Evolutionary conservation across 257 asterid genomes (phyloP), one percentile per base, ranked within the genome.

Genomic region (Solanum appendiculatum): DNA sequence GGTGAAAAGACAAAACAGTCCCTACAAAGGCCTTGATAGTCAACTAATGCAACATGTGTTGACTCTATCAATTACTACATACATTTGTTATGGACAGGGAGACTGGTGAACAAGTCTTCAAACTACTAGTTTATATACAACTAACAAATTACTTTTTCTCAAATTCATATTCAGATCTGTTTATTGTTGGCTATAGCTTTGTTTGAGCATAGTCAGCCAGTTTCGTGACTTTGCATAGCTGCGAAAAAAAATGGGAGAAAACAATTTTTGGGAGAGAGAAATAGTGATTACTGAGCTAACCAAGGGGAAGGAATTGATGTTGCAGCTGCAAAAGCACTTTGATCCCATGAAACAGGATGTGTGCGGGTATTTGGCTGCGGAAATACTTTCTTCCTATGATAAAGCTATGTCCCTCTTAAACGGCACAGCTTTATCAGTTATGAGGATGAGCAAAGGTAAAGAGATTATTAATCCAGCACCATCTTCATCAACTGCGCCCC

Each of bases 371-470:
- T 86, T 92, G 60, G 13, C 90, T 48, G 85, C 77, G 18, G 85
- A 89, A n/a, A 86, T 91, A 21, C 87, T 92, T 56, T 89, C 89
- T 72, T 89, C 89, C 3, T 91, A 86, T 69, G 91, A 92, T 58
- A 91, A 89, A 86, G 90, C 92, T 46, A 34, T 92, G 58, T 31
- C 87, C 5, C 68, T 86, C 68, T 82, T 90, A 11, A 64, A 80
- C 18, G 69, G 46, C 87, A 88, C 68, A 88, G 48, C 56, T 46
- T 85, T 80, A 29, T 70, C 82, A 27, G 85, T 37, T 42, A 64
- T 86, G 56, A 64, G 18, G 1, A 54, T 3, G 14, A 75, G 21
- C 9, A 70, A 83, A 66, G 27, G 44, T 3, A 44, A 78, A 78
- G n/a, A 78, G 40, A 78, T 25, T 78, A 44, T 29, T 44, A 51